Evolutionary conservation across 2,329 filamentous ascomycete species (phyloP), one percentile per base, ranked within the genome.

Genomic region (Grosmannia clavigera): DNA sequence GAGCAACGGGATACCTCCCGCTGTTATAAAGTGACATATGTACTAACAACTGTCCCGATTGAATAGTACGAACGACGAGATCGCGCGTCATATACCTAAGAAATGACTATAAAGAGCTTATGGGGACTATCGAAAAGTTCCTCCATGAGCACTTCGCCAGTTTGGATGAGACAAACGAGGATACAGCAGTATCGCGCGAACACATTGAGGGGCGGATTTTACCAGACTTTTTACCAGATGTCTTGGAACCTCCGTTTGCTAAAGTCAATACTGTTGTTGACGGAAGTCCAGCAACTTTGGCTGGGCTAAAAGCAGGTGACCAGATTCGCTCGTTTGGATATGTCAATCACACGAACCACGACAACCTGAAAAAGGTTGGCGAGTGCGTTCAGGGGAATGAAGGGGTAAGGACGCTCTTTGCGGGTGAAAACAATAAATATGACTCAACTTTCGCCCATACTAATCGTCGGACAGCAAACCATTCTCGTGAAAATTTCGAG

Each of bases 51-150:
- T 1, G 7, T 3, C 22, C 11, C 38, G 19, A 46, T 5, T 3
- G 19, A 33, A 31, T 67, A 95, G 90, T 99, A 70, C 89, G 94
- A 63, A 96, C 90, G n/a, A 96, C 92, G 46, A 82, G 94, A 72
- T 83, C 92, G 33, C 85, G 89, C 62, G 96, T 99, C 66, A 94
- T 97, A 66, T 80, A 86, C 66, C 79, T 97, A 48, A 86, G 88
- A 65, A 97, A 96, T 70, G 94, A 99, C 73, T 92, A 96, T 76
- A 96, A 95, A 70, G 84, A 85, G 48, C 75, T 96, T 52, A 96
- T 97, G 91, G 75, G 75, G 61, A 78, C 81, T 61, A 86, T 97
- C 66, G 94, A 97, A 72, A 86, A 86, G 68, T 85, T 85, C 55
- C 80, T 99, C n/a, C 90, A 97, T 70, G 85, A 88, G 65, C 88